Conservation (phyloP, 1,284 basidiomycete species). For the Ceratobasidium sp. region DNA sequence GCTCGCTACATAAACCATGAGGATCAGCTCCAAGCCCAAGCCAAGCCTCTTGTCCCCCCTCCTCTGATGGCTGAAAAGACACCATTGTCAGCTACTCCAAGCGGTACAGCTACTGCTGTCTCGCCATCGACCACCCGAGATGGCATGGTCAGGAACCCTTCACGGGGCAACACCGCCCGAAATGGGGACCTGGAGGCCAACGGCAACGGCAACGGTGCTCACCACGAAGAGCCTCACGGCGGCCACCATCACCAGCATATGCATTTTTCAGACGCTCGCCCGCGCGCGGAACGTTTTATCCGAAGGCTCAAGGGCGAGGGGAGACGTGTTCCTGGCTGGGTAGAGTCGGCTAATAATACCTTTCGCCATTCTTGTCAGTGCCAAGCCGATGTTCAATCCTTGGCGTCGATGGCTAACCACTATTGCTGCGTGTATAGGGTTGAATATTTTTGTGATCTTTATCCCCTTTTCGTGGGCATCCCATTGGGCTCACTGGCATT, state of each 20-base stretch:
- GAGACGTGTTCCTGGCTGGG: slow-evolving; percentile 34
- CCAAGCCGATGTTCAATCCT: not conserved
- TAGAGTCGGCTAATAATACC: slow-evolving; percentile 37
- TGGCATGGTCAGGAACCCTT: slow-evolving; percentile 3
- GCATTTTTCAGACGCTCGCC: not conserved
- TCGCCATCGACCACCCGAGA: slow-evolving; percentile 2
- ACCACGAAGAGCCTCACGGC: not conserved
- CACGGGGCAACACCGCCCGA: slow-evolving; percentile 22
- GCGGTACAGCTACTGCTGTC: slow-evolving; percentile 16
- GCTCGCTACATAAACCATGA: slow-evolving; percentile 2
- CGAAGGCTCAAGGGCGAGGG: slow-evolving; percentile 23
- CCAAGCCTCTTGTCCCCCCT: slow-evolving; percentile 19
- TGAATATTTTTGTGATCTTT: slow-evolving; percentile 62
- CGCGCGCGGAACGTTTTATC: not conserved
- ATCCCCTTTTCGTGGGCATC: slow-evolving; percentile 74
- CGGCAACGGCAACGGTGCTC: not conserved
- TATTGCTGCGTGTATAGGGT: slow-evolving; percentile 4
- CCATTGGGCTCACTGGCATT: slow-evolving; percentile 60
- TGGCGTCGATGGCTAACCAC: not conserved
- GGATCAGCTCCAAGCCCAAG: slow-evolving; percentile 27
- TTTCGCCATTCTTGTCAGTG: slow-evolving; percentile 29
- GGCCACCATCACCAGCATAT: slow-evolving; percentile 28
- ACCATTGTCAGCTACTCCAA: slow-evolving; percentile 2
- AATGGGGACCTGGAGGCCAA: slow-evolving; percentile 11
- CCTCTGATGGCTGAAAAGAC: not conserved